Evolutionary conservation across 805 yeast species (phyloP).

Genomic region (Wickerhamomyces chaumierensis): DNA sequence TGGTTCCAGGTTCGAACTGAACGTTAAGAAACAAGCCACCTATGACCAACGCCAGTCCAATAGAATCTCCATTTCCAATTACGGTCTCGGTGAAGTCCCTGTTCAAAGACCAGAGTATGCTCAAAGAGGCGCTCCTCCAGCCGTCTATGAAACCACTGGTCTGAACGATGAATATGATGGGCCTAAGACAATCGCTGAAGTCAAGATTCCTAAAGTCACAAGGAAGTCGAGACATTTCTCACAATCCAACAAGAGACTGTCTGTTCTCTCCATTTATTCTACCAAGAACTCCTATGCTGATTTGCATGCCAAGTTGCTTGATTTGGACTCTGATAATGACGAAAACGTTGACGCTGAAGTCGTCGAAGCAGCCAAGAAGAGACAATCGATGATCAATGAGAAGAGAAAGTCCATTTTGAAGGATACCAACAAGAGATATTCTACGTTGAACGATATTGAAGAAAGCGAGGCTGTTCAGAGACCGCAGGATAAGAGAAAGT

Average conservation of each 20-base stretch:
- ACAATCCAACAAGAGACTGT: conserved; percentile 52
- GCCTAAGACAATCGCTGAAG: conserved; percentile 47
- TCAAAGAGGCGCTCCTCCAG: conserved; percentile 1
- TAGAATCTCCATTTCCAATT: neutral
- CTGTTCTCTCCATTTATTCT: conserved; percentile 63
- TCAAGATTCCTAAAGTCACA: conserved; percentile 59
- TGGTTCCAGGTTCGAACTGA: conserved; percentile 28
- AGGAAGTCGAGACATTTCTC: conserved; percentile 56
- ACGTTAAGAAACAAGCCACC: conserved; percentile 18
- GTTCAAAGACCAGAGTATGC: conserved; percentile 2
- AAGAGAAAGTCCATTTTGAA: conserved; percentile 2
- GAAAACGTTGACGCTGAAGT: conserved; percentile 1
- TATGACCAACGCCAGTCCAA: conserved; percentile 5
- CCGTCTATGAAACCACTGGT: conserved; percentile 1
- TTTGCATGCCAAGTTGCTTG: conserved; percentile 33
- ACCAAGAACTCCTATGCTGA: conserved; percentile 55
- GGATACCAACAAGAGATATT: conserved; percentile 2
- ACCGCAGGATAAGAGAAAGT: conserved; percentile 3
- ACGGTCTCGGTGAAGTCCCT: conserved; percentile 1
- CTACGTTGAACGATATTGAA: conserved; percentile 11
- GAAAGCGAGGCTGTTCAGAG: conserved; percentile 6
- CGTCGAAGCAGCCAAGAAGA: neutral
- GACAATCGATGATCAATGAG: conserved; percentile 8
- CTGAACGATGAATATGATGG: conserved; percentile 14
- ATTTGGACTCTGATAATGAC: conserved; percentile 6